Evolutionary conservation across 2,329 filamentous ascomycete genomes (phyloP).

Genomic region (Monilinia polystroma): DNA sequence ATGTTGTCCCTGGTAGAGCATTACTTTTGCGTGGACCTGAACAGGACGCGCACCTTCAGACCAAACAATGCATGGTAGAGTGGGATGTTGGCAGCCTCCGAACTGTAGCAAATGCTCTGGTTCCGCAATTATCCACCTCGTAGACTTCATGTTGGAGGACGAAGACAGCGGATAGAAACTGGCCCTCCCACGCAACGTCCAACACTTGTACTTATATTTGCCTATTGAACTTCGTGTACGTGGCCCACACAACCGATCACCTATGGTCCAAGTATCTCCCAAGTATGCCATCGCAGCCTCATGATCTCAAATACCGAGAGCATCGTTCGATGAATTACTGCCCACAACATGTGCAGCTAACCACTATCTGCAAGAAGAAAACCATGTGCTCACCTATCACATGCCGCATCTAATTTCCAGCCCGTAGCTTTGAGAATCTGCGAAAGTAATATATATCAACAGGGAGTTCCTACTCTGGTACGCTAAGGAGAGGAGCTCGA

Average conservation of each 20-base stretch:
- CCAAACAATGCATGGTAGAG: neutral
- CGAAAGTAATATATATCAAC: slow-evolving; percentile 30
- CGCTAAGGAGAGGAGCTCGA: neutral
- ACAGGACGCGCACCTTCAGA: neutral
- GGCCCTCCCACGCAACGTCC: neutral
- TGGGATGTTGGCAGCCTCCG: neutral
- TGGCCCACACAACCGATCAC: neutral
- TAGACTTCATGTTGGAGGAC: neutral
- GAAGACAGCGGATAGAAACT: neutral
- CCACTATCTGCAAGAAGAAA: neutral
- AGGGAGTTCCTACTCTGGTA: slow-evolving; percentile 21
- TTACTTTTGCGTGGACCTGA: neutral
- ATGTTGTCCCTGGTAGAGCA: neutral
- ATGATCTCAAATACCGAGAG: neutral
- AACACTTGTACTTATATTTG: neutral
- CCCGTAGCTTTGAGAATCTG: slow-evolving; percentile 42
- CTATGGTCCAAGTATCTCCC: neutral
- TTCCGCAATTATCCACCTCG: neutral
- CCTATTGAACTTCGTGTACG: neutral
- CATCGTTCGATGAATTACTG: neutral
- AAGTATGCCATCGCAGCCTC: too few relatives aligned
- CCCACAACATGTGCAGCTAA: neutral
- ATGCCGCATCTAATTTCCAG: slow-evolving; percentile 43
- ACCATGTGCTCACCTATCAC: slow-evolving; percentile 42
- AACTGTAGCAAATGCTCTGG: neutral